Conservation (phyloP, 2,329 filamentous ascomycete genomes). For the Colletotrichum zoysiae region DNA sequence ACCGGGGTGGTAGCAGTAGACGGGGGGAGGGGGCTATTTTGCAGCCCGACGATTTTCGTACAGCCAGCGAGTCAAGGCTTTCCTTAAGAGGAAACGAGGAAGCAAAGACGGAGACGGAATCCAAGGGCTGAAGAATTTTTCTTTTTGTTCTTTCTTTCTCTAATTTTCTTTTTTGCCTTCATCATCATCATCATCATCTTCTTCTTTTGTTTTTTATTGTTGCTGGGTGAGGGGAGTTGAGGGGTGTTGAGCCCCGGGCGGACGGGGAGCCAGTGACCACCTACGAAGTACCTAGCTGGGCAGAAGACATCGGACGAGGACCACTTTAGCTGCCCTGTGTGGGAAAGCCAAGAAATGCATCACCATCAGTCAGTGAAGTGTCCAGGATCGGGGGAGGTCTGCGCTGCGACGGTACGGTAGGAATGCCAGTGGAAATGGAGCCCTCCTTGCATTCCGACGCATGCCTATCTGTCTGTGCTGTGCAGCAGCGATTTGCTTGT, state of each 20-base stretch:
- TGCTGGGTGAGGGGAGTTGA: not conserved
- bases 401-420: conserved; percentile 14
- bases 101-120: not conserved
- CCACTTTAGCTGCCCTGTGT: conserved; percentile 11
- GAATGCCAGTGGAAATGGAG: conserved; percentile 4
- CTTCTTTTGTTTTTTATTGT: not conserved
- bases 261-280: not conserved
- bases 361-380: not conserved
- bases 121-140: not conserved
- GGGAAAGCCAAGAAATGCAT: conserved; percentile 5
- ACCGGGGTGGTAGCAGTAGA: not conserved
- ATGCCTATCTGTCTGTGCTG: conserved; percentile 20
- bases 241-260: not conserved
- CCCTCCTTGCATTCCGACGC: conserved; percentile 2
- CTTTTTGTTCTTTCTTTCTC: not conserved
- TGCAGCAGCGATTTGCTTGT: not conserved
- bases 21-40: not conserved
- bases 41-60: not conserved
- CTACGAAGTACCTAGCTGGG: no score
- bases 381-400: not conserved
- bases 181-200: no score
- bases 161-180: not conserved
- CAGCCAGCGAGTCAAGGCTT: not conserved
- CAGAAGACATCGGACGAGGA: conserved; percentile 4
- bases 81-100: not conserved